Conservation (phyloP, 441 rosid genomes). For the Rhodomyrtus psidioides region DNA sequence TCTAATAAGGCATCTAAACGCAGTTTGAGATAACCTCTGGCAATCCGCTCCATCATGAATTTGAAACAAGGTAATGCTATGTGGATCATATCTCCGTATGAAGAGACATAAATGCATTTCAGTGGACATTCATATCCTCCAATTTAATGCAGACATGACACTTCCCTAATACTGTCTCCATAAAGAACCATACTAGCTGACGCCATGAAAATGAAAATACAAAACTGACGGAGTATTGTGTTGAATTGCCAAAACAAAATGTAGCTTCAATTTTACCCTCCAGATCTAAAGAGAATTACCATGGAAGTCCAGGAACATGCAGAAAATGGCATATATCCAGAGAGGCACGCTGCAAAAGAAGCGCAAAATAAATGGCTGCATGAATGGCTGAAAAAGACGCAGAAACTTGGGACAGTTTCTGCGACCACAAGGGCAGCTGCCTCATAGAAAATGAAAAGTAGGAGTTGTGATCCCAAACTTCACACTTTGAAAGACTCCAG, state of each 20-base stretch:
- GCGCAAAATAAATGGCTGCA: slow-evolving; percentile 3
- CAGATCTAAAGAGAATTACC: slow-evolving; percentile 32
- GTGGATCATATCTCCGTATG: neutral
- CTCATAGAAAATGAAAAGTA: neutral
- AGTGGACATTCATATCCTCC: neutral
- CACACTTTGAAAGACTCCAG: neutral
- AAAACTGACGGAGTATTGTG: neutral
- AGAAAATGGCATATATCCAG: slow-evolving; percentile 55
- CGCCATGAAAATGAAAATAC: neutral
- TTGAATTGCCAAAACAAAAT: neutral
- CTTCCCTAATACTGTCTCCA: neutral
- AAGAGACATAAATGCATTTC: neutral
- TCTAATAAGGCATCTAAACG: neutral
- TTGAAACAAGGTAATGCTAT: neutral
- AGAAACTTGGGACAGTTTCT: neutral
- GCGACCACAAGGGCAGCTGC: neutral
- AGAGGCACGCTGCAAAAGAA: slow-evolving; percentile 53
- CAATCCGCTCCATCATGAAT: neutral
- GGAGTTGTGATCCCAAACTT: neutral
- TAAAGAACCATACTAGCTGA: neutral
- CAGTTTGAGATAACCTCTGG: neutral
- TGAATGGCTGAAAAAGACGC: neutral
- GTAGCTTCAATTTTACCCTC: neutral
- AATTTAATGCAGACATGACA: neutral
- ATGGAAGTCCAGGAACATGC: slow-evolving; percentile 58